Evolutionary conservation across 2,329 filamentous ascomycete genomes (phyloP).

Genomic region (Mycosphaerella arachidis): DNA sequence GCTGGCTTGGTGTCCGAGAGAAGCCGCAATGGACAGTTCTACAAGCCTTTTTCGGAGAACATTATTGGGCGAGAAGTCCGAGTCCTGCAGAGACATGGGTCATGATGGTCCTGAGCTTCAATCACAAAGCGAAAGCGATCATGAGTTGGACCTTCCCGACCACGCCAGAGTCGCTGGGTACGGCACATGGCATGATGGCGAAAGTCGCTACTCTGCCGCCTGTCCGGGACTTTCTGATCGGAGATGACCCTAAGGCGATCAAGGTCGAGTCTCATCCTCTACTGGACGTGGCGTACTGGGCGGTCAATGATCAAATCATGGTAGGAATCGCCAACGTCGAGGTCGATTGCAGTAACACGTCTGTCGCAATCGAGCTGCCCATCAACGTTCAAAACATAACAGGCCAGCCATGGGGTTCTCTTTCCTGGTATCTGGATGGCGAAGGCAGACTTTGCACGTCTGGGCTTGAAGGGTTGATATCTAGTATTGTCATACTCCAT

Average conservation of each 20-base stretch:
- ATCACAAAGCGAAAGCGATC: slow-evolving; percentile 49
- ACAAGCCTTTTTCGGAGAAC: slow-evolving; percentile 47
- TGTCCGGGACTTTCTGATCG: slow-evolving; percentile 38
- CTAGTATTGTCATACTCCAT: slow-evolving; percentile 24
- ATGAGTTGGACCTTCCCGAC: slow-evolving; percentile 47
- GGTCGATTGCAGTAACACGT: not conserved
- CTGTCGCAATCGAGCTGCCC: slow-evolving; percentile 16
- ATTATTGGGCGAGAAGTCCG: slow-evolving; percentile 47
- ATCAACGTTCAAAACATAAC: slow-evolving; percentile 10
- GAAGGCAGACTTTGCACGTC: slow-evolving; percentile 9
- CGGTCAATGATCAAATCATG: slow-evolving; percentile 11
- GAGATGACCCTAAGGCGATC: slow-evolving; percentile 25
- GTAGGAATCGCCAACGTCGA: slow-evolving; percentile 23
- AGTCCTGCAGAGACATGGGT: slow-evolving; percentile 43
- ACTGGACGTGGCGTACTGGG: slow-evolving; percentile 27
- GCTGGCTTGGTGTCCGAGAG: slow-evolving; percentile 33
- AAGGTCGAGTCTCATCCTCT: slow-evolving; percentile 6
- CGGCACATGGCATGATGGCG: slow-evolving; percentile 37
- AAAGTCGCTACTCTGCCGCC: slow-evolving; percentile 35
- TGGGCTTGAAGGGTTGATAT: slow-evolving; percentile 18
- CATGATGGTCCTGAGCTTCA: slow-evolving; percentile 47
- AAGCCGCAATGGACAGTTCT: slow-evolving; percentile 50
- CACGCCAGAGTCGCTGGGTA: slow-evolving; percentile 31
- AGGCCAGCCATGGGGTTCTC: slow-evolving; percentile 24
- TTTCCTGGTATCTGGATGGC: slow-evolving; percentile 17